These are phyloP conservation scores for Orobanche coerulescens DNA, from an alignment of 257 asterid genomes.

Conservation along the genomic window DNA sequence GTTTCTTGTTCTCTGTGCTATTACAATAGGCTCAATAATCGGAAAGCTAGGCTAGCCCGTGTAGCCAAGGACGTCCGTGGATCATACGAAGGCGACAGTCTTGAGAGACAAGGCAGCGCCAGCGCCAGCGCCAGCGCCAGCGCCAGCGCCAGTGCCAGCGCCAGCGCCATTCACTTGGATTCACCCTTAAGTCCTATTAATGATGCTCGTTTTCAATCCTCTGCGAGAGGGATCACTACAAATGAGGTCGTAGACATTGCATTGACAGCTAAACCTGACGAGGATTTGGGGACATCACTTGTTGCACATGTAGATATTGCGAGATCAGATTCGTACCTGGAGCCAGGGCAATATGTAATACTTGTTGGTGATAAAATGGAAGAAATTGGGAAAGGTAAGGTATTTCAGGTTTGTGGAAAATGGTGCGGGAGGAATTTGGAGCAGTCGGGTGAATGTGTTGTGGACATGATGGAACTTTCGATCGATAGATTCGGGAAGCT, in stretches of 20 bases:
- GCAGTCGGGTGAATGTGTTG: slow-evolving; percentile 53
- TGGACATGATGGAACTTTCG: slow-evolving; percentile 54
- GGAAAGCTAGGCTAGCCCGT: slow-evolving; percentile 97
- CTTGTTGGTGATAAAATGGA: slow-evolving; percentile 48
- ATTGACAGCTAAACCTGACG: slow-evolving; percentile 29
- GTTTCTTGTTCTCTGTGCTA: slow-evolving; percentile 1
- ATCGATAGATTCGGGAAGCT: slow-evolving; percentile 41
- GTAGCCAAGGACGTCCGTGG: slow-evolving; percentile 69
- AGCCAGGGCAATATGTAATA: slow-evolving; percentile 55
- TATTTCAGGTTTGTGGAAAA: slow-evolving; percentile 53
- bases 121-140: too few relatives aligned
- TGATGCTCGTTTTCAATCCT: slow-evolving; percentile 38
- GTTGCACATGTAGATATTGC: slow-evolving; percentile 24
- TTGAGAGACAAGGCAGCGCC: slow-evolving; percentile 45
- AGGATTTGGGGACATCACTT: slow-evolving; percentile 30
- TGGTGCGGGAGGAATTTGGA: slow-evolving; percentile 62
- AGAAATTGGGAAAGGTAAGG: slow-evolving; percentile 66
- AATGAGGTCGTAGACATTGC: slow-evolving; percentile 35
- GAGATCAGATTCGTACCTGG: slow-evolving; percentile 28
- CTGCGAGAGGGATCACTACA: slow-evolving; percentile 31
- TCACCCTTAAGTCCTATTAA: slow-evolving; percentile 44
- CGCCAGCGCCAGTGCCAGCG: too few relatives aligned
- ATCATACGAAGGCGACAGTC: slow-evolving; percentile 50
- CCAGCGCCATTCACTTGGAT: slow-evolving; percentile 33
- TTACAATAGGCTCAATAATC: slow-evolving; percentile 75